phyloP scores from a whole-genome alignment of 257 asterid species.

The Solanum verrucosum region DNA sequence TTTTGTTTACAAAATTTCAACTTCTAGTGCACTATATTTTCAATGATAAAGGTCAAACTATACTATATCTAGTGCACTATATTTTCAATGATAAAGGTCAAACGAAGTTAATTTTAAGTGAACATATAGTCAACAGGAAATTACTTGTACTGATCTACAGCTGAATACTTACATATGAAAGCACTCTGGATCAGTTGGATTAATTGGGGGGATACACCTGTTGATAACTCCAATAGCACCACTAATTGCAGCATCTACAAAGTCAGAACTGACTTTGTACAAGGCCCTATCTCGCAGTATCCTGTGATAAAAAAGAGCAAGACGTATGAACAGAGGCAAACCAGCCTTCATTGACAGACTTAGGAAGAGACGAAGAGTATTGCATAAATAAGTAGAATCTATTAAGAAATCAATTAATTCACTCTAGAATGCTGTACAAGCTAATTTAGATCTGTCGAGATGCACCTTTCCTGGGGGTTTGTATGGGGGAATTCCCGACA shows the following conservation, averaged over 20 bases:
- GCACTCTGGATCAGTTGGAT: slow-evolving; percentile 98
- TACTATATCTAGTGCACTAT: not conserved
- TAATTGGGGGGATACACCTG: slow-evolving; percentile 89
- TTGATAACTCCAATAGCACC: slow-evolving; percentile 91
- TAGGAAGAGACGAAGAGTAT: not conserved
- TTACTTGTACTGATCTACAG: not conserved
- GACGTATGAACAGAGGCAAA: not conserved
- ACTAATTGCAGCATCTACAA: slow-evolving; percentile 86
- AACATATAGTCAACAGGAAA: not conserved
- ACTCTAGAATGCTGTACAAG: not conserved
- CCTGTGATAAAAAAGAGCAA: slow-evolving; percentile 29
- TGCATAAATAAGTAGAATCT: not conserved
- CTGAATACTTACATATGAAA: slow-evolving; percentile 69
- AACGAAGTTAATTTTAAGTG: not conserved
- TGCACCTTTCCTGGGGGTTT: slow-evolving; percentile 77
- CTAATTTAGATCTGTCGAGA: not conserved
- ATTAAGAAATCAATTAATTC: not conserved
- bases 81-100: not conserved
- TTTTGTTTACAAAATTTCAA: not conserved
- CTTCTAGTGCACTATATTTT: not conserved
- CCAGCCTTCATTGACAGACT: not conserved
- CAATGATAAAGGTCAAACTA: not conserved
- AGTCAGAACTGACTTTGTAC: slow-evolving; percentile 84
- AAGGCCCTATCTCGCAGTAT: slow-evolving; percentile 89
- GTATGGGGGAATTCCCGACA: slow-evolving; percentile 89